phyloP scores from a whole-genome alignment of 164 flowering plant genomes.

The Tetrastigma voinierianum region DNA sequence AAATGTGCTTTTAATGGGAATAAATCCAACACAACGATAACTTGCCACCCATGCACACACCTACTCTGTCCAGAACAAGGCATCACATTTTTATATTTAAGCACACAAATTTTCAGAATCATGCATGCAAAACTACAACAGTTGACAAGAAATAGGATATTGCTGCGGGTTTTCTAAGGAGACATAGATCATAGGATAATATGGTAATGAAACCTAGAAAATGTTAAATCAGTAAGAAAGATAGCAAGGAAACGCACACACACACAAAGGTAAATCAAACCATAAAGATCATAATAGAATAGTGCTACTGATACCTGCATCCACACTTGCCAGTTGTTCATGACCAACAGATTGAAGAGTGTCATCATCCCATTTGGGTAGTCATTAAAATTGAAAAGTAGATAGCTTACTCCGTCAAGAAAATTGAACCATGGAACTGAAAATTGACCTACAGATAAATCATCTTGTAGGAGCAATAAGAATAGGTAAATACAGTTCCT shows the following conservation, averaged over 20 bases:
- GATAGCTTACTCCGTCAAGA: slow-evolving; percentile 76
- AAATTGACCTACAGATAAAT: neutral
- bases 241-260: too few species aligned
- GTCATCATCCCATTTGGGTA: slow-evolving; percentile 99
- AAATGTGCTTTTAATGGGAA: too few species aligned
- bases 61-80: too few species aligned
- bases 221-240: neutral
- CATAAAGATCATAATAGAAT: neutral
- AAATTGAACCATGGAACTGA: slow-evolving; percentile 8
- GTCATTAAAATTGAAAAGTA: slow-evolving; percentile 95
- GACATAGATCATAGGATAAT: neutral
- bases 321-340: slow-evolving; percentile 93
- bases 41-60: too few species aligned
- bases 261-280: too few species aligned
- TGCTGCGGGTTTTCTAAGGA: neutral
- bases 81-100: too few species aligned
- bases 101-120: too few species aligned
- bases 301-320: slow-evolving; percentile 68
- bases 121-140: too few species aligned
- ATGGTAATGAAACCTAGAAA: neutral
- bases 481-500: neutral
- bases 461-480: slow-evolving; percentile 3
- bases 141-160: neutral
- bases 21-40: too few species aligned
- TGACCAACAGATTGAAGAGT: slow-evolving; percentile 85